Evolutionary conservation across 2,329 filamentous ascomycete species (phyloP).

Genomic region (Colletotrichum sidae): DNA sequence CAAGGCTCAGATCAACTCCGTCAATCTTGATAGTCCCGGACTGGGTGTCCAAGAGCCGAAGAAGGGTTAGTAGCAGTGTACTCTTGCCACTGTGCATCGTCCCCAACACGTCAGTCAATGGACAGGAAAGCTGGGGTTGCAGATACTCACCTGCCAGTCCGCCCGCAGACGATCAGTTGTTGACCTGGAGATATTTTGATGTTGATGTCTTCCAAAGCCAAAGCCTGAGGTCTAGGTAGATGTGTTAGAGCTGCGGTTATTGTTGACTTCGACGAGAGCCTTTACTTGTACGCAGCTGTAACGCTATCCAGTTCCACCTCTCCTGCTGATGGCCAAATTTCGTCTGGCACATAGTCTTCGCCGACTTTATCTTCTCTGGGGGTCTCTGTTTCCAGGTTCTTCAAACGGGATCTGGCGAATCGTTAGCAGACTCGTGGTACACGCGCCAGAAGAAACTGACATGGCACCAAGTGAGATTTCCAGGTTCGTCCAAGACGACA

Average conservation of each 20-base stretch:
- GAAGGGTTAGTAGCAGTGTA: conserved; percentile 8
- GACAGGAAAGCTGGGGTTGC: neutral
- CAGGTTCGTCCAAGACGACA: conserved; percentile 46
- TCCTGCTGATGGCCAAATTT: conserved; percentile 48
- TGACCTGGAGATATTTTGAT: conserved; percentile 11
- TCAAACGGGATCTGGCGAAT: conserved; percentile 39
- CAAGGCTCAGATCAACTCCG: conserved; percentile 14
- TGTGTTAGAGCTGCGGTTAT: neutral
- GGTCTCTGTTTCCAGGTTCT: conserved; percentile 43
- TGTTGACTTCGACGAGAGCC: neutral
- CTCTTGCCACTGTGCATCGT: conserved; percentile 21
- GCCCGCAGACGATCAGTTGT: conserved; percentile 18
- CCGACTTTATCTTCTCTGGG: conserved; percentile 43
- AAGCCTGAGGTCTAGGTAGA: neutral
- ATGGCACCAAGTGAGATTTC: conserved; percentile 45
- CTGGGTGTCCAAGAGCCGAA: conserved; percentile 9
- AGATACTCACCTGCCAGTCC: conserved; percentile 22
- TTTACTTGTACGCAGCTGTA: conserved; percentile 45
- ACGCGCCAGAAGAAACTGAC: neutral
- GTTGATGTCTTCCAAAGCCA: conserved; percentile 2
- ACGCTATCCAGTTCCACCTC: conserved; percentile 48
- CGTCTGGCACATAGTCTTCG: conserved; percentile 39
- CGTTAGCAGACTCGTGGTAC: neutral
- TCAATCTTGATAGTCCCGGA: conserved; percentile 12
- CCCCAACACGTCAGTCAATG: neutral